Percentiles rank a stretch among this genome's conserved stretches.
These are phyloP conservation scores for Sequoiadendron giganteum DNA, from an alignment of 75 land plant species.

Conservation along the genomic window DNA sequence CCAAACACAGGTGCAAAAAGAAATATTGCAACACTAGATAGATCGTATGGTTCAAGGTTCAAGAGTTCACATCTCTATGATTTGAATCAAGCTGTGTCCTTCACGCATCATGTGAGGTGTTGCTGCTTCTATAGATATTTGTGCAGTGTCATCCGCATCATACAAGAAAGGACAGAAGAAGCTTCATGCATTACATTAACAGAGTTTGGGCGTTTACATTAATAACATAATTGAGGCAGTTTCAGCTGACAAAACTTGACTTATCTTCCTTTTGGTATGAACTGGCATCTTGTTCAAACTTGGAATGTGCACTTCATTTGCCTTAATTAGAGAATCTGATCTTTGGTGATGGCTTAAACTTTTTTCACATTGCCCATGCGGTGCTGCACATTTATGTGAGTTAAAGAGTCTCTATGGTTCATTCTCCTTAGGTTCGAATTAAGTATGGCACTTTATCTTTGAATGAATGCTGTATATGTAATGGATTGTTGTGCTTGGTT, in stretches of 20 bases:
- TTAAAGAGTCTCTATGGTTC: background rate
- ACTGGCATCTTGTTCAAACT: background rate
- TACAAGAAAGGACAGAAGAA: background rate
- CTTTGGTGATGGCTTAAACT: background rate
- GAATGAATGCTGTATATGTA: background rate
- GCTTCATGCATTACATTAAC: background rate
- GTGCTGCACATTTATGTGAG: background rate
- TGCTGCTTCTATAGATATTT: background rate
- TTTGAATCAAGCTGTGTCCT: background rate
- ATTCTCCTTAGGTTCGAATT: background rate
- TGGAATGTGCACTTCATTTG: background rate
- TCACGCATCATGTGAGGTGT: background rate
- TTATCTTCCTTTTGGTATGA: background rate
- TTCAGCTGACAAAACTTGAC: background rate
- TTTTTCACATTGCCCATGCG: background rate
- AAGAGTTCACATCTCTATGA: background rate
- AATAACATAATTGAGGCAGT: background rate
- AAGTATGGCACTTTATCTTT: background rate
- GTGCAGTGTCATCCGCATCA: background rate
- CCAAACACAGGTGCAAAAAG: background rate
- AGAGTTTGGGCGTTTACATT: background rate
- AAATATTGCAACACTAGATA: background rate
- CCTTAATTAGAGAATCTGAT: background rate
- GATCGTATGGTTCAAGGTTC: background rate
- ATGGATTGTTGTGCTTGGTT: background rate